A percentile compares a stretch with the other conserved stretches of the same genome.
Conservation (phyloP, 495 filamentous ascomycete species). For the Penicillium chermesinum region DNA sequence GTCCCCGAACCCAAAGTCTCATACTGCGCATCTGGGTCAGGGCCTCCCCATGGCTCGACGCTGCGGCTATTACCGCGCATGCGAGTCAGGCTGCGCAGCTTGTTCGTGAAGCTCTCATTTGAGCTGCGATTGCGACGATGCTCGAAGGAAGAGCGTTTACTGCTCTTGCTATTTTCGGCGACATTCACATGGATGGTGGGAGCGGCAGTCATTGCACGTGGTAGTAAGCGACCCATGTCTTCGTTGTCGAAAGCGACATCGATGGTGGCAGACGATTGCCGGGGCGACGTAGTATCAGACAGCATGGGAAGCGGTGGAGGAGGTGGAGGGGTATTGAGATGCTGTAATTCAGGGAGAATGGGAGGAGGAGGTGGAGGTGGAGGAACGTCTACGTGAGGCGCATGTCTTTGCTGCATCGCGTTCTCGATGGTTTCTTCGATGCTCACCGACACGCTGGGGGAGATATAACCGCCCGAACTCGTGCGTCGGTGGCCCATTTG, state of each 20-base stretch:
- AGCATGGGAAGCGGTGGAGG: conserved; percentile 42
- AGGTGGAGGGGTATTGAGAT: conserved; percentile 66
- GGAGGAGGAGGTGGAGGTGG: conserved; percentile 53
- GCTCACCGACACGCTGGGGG: conserved; percentile 41
- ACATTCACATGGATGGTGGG: conserved; percentile 19
- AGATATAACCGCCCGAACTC: conserved; percentile 24
- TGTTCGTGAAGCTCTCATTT: conserved; percentile 60
- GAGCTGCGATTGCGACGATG: conserved; percentile 64
- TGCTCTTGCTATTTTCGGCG: conserved; percentile 7
- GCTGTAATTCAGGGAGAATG: conserved; percentile 78
- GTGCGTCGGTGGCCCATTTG: conserved; percentile 37
- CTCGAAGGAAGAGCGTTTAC: conserved; percentile 44
- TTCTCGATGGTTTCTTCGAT: conserved; percentile 62
- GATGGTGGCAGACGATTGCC: conserved; percentile 54
- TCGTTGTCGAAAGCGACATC: conserved; percentile 68
- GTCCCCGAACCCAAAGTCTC: conserved; percentile 24
- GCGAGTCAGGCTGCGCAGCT: conserved; percentile 61
- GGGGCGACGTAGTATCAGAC: conserved; percentile 29
- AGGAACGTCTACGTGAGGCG: conserved; percentile 51
- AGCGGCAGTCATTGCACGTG: conserved; percentile 39
- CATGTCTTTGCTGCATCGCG: conserved; percentile 35
- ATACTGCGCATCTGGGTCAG: conserved; percentile 26
- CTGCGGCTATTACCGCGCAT: conserved; percentile 65
- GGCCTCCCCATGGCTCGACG: conserved; percentile 24
- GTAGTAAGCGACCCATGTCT: conserved; percentile 30